Evolutionary conservation across 2,329 filamentous ascomycete species (phyloP).

Genomic region (Pyricularia sp.): DNA sequence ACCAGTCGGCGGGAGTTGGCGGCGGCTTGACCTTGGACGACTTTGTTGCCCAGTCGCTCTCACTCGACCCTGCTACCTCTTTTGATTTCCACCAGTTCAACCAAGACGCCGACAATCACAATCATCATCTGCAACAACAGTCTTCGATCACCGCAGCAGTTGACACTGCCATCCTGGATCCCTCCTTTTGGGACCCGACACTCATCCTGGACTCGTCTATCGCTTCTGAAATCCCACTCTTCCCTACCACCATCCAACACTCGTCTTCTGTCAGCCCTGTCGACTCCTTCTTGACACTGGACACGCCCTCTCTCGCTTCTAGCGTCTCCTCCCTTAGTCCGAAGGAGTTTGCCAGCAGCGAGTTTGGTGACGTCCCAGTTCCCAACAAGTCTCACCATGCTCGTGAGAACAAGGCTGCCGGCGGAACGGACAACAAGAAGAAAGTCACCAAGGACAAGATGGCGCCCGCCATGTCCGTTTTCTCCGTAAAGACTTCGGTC

Average conservation of each 20-base stretch:
- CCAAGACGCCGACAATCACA: background rate
- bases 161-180: background rate
- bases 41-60: background rate
- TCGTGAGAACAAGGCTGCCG: background rate
- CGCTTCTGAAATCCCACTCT: background rate
- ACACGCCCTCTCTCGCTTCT: slow-evolving; percentile 4
- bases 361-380: background rate
- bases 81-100: background rate
- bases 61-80: background rate
- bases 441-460: slow-evolving; percentile 4
- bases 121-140: background rate
- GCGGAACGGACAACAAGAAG: background rate
- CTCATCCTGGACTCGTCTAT: background rate
- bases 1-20: background rate
- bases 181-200: background rate
- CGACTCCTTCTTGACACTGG: slow-evolving; percentile 3
- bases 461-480: slow-evolving; percentile 3
- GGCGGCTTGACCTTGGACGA: background rate
- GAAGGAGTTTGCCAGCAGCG: slow-evolving; percentile 3
- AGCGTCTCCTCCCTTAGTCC: slow-evolving; percentile 6
- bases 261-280: background rate
- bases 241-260: background rate
- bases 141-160: background rate
- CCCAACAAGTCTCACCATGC: background rate
- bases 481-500: slow-evolving; percentile 1